Evolutionary conservation across 164 flowering plant genomes (phyloP).

Genomic region (Macadamia tetraphylla): DNA sequence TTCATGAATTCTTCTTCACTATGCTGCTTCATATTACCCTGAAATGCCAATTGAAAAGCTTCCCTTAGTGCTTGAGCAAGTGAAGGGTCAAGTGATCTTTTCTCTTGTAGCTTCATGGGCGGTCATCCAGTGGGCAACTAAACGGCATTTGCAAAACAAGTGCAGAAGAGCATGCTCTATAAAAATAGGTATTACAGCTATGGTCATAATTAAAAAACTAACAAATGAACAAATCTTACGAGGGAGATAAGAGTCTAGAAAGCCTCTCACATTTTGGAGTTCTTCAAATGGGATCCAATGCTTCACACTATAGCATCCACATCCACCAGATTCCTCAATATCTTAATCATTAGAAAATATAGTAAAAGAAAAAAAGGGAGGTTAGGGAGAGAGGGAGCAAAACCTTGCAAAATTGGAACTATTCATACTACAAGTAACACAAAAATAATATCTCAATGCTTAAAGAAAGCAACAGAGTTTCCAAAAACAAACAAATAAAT

Average conservation of each 20-base stretch:
- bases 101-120: constrained; percentile 65
- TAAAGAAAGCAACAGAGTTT: too few species aligned
- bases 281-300: constrained; percentile 77
- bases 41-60: constrained; percentile 11
- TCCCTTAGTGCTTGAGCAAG: background rate
- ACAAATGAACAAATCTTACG: constrained; percentile 19
- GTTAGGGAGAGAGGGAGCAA: too few species aligned
- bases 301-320: constrained; percentile 46
- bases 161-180: background rate
- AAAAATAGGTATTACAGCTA: background rate
- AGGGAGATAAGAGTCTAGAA: background rate
- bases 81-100: constrained; percentile 86
- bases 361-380: too few species aligned
- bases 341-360: constrained; percentile 6
- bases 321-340: constrained; percentile 6
- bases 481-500: too few species aligned
- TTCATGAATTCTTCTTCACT: constrained; percentile 50
- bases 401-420: constrained; percentile 34
- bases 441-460: too few species aligned
- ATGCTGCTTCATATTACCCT: constrained; percentile 65
- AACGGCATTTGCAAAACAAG: constrained; percentile 57
- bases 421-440: background rate
- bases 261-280: constrained; percentile 41
- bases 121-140: constrained; percentile 61
- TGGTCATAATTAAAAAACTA: background rate